phyloP scores from a whole-genome alignment of 2,329 filamentous ascomycete genomes.

The Colletotrichum horii region DNA sequence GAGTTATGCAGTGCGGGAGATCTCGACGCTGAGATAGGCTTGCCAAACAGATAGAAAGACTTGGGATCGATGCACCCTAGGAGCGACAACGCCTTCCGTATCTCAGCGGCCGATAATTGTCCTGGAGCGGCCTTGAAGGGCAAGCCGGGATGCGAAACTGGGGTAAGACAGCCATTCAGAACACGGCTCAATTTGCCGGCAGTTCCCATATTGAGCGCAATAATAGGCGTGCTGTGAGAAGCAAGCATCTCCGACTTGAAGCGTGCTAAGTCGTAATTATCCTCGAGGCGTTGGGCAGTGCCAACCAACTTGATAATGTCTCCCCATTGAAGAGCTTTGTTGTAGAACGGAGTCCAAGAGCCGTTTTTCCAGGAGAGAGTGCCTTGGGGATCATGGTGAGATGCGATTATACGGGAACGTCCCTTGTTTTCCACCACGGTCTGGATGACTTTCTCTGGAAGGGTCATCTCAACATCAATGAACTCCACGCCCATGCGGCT shows the following conservation, averaged over 20 bases:
- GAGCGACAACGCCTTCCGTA: slow-evolving; percentile 77
- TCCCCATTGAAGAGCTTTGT: slow-evolving; percentile 85
- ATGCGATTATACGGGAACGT: slow-evolving; percentile 86
- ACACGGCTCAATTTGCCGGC: slow-evolving; percentile 88
- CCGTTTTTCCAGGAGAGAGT: slow-evolving; percentile 87
- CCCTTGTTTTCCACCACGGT: slow-evolving; percentile 71
- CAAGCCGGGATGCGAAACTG: slow-evolving; percentile 87
- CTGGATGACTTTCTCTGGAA: slow-evolving; percentile 77
- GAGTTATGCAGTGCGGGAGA: slow-evolving; percentile 91
- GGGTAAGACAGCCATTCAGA: slow-evolving; percentile 91
- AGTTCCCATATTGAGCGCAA: slow-evolving; percentile 94
- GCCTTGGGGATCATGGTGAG: slow-evolving; percentile 87
- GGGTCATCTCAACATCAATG: slow-evolving; percentile 89
- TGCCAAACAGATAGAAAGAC: slow-evolving; percentile 87
- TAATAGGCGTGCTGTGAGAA: slow-evolving; percentile 81
- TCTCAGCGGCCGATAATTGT: slow-evolving; percentile 89
- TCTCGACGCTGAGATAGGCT: slow-evolving; percentile 79
- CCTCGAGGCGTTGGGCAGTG: slow-evolving; percentile 74
- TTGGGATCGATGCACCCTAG: slow-evolving; percentile 79
- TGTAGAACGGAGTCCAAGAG: slow-evolving; percentile 92
- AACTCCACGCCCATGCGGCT: slow-evolving; percentile 89
- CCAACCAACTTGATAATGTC: slow-evolving; percentile 96
- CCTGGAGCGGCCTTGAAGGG: slow-evolving; percentile 94
- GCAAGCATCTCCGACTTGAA: slow-evolving; percentile 81
- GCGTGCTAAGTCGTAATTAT: slow-evolving; percentile 83